Conservation (phyloP, 202 grass and related monocot genomes). For the Zizania palustris region DNA sequence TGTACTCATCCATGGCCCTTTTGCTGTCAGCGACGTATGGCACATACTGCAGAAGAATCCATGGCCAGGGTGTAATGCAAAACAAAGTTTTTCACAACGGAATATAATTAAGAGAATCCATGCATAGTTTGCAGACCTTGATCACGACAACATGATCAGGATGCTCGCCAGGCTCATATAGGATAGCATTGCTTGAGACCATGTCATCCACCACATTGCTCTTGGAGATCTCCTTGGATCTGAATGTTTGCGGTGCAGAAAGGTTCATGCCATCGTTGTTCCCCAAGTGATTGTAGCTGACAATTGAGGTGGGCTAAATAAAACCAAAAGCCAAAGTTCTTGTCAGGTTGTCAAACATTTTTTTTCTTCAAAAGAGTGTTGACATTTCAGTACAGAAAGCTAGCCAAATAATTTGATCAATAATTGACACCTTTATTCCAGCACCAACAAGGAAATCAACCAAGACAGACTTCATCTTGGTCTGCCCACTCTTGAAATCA, state of each 20-base stretch:
- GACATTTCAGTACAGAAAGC: background rate
- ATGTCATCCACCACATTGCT: slow-evolving; percentile 98
- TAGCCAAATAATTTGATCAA: slow-evolving; percentile 16
- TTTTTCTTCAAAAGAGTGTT: background rate
- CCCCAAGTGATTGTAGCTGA: slow-evolving; percentile 95
- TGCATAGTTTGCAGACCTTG: slow-evolving; percentile 55
- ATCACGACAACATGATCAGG: slow-evolving; percentile 96
- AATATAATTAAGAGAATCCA: background rate
- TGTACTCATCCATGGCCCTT: slow-evolving; percentile 99
- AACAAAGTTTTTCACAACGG: background rate
- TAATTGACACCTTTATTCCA: slow-evolving; percentile 77
- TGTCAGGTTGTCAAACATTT: background rate
- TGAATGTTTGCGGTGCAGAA: slow-evolving; percentile 89
- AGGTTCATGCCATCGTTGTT: slow-evolving; percentile 99
- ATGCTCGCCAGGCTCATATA: slow-evolving; percentile 89
- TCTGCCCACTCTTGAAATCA: slow-evolving; percentile 98
- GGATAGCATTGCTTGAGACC: slow-evolving; percentile 90
- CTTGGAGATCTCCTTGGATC: slow-evolving; percentile 98
- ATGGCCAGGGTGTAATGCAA: background rate
- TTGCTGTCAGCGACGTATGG: slow-evolving; percentile 97
- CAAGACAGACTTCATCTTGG: slow-evolving; percentile 96
- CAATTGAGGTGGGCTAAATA: slow-evolving; percentile 93
- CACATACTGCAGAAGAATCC: slow-evolving; percentile 65
- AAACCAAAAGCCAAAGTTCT: background rate
- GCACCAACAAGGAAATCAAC: slow-evolving; percentile 97